A percentile compares a stretch with the other conserved stretches of the same genome.
Conservation (phyloP, 306 rosid species). For the Elaeagnus macrophylla region DNA sequence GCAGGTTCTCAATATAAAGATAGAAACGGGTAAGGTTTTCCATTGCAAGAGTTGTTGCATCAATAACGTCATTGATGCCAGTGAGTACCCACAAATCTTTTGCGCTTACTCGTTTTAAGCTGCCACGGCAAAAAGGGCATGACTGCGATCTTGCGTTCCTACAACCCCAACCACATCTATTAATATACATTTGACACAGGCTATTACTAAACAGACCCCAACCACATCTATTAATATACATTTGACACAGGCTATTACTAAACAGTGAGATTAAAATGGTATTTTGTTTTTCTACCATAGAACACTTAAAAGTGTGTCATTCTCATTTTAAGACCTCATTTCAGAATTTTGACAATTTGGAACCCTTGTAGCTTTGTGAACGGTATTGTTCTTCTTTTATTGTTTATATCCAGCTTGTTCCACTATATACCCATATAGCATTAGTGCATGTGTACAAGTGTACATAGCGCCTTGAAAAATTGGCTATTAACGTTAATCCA, state of each 20-base stretch:
- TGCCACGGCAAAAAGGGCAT: conserved; percentile 70
- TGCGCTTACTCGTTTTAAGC: conserved; percentile 38
- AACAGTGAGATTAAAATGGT: too few relatives aligned
- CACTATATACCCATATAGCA: too few relatives aligned
- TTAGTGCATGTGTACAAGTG: too few relatives aligned
- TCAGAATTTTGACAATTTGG: too few relatives aligned
- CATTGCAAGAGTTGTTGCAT: conserved; percentile 37
- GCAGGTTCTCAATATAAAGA: conserved; percentile 45
- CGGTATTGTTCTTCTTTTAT: too few relatives aligned
- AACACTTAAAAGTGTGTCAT: too few relatives aligned
- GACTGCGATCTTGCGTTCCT: conserved; percentile 66
- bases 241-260: neutral
- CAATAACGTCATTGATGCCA: conserved; percentile 40
- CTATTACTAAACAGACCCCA: neutral
- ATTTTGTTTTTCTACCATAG: too few relatives aligned
- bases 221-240: neutral
- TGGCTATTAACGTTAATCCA: too few relatives aligned
- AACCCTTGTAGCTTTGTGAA: too few relatives aligned
- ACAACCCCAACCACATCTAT: conserved; percentile 8
- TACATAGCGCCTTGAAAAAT: too few relatives aligned
- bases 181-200: neutral
- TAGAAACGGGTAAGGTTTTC: conserved; percentile 51
- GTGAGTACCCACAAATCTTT: conserved; percentile 62
- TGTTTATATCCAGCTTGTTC: too few relatives aligned
- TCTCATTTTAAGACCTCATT: too few relatives aligned